phyloP scores from a whole-genome alignment of 2,329 filamentous ascomycete genomes.

The Didymella segeticola region DNA sequence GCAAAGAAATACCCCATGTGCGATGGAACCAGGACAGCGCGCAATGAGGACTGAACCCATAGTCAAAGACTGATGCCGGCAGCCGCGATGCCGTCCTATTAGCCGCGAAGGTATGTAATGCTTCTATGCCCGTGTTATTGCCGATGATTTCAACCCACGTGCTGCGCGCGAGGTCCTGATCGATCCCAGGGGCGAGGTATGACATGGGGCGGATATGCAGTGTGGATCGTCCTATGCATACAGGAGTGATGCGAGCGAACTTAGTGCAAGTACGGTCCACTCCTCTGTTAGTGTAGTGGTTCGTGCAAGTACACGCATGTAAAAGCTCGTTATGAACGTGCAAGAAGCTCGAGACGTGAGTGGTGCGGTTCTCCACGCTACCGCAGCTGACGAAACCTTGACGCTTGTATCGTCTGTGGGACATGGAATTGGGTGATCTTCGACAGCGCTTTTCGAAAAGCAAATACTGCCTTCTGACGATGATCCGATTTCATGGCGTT shows the following conservation, averaged over 20 bases:
- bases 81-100: background rate
- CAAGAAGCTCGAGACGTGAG: background rate
- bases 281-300: background rate
- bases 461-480: constrained; percentile 3
- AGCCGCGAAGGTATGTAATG: background rate
- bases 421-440: background rate
- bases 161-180: background rate
- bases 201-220: constrained; percentile 12
- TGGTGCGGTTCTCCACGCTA: background rate
- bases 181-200: background rate
- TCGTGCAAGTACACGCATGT: background rate
- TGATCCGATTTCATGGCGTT: background rate
- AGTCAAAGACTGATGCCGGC: too few species aligned
- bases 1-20: too few species aligned
- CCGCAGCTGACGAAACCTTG: too few species aligned
- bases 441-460: constrained; percentile 4
- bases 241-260: background rate
- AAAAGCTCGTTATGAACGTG: background rate
- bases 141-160: background rate
- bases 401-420: too few species aligned
- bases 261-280: background rate
- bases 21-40: too few species aligned
- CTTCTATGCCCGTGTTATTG: background rate
- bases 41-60: too few species aligned
- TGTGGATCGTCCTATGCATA: background rate